phyloP scores from a whole-genome alignment of 2,329 filamentous ascomycete species.

The Phyllachora maydis region DNA sequence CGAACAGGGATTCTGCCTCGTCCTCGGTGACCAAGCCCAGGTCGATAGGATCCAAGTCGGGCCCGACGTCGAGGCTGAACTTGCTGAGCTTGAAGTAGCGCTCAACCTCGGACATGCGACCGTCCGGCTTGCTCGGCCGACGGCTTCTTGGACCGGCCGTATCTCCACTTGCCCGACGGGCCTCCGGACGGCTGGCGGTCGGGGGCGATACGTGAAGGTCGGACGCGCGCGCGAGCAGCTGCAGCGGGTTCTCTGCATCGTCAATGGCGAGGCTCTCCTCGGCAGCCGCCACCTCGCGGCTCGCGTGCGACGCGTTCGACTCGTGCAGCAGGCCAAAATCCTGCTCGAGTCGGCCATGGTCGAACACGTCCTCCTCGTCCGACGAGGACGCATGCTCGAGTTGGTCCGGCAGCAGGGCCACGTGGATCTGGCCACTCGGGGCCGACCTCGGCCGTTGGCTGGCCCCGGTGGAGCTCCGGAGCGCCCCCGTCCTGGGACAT shows the following conservation, averaged over 20 bases:
- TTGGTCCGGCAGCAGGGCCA: too few relatives aligned
- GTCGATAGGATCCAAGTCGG: conserved; percentile 48
- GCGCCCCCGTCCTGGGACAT: too few relatives aligned
- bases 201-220: conserved; percentile 37
- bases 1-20: conserved; percentile 42
- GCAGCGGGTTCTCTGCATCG: conserved; percentile 55
- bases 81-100: conserved; percentile 46
- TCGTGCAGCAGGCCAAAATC: too few relatives aligned
- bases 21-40: conserved; percentile 44
- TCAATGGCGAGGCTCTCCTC: conserved; percentile 40
- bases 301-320: conserved; percentile 5
- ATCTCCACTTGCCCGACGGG: too few relatives aligned
- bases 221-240: conserved; percentile 52
- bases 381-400: too few relatives aligned
- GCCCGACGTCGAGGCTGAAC: conserved; percentile 39
- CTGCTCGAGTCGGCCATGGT: too few relatives aligned
- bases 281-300: conserved; percentile 8
- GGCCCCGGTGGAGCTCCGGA: conserved; percentile 4
- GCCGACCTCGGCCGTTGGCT: conserved; percentile 3
- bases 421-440: conserved; percentile 4
- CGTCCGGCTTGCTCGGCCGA: conserved; percentile 10
- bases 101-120: conserved; percentile 27
- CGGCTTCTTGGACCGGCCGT: conserved; percentile 4
- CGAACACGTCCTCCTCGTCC: conserved; percentile 10
- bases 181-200: conserved; percentile 6